A percentile compares a stretch with the other conserved stretches of the same genome.
Conservation (phyloP, 441 rosid genomes). For the Erodium texanum region DNA sequence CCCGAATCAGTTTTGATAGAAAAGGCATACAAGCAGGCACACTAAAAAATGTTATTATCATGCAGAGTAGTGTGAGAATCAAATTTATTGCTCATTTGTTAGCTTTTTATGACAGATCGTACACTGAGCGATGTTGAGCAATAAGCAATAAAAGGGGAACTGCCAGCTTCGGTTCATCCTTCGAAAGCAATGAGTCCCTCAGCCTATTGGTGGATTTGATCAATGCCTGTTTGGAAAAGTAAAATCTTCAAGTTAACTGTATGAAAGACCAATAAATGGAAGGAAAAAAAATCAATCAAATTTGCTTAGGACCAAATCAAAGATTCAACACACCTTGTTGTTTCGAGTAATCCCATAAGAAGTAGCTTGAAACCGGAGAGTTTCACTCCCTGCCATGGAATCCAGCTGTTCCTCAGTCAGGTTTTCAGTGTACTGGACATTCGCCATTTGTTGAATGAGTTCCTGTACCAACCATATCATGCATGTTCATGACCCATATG, state of each 20-base stretch:
- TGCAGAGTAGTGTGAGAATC: background rate
- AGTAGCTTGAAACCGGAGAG: constrained; percentile 93
- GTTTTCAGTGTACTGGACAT: constrained; percentile 97
- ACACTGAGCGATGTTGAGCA: constrained; percentile 98
- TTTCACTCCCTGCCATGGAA: constrained; percentile 99
- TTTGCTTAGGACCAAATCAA: background rate
- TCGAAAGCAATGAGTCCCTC: constrained; percentile 87
- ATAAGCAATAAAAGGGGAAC: constrained; percentile 84
- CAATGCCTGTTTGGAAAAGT: constrained; percentile 59
- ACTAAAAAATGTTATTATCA: no score
- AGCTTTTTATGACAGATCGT: constrained; percentile 28
- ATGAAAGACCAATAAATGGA: background rate
- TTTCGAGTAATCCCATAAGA: constrained; percentile 92
- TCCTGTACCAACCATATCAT: constrained; percentile 51
- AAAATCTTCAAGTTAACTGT: constrained; percentile 2
- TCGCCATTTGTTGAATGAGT: constrained; percentile 99
- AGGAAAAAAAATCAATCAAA: constrained; percentile 8
- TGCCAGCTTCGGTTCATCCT: constrained; percentile 95
- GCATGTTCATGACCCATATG: constrained; percentile 20
- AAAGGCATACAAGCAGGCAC: background rate
- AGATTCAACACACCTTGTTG: constrained; percentile 61
- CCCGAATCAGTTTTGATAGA: no score
- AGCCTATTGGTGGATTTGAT: constrained; percentile 86
- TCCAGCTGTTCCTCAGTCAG: constrained; percentile 98
- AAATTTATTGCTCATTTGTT: background rate